These are phyloP conservation scores for Trifolium pratense DNA, from an alignment of 306 rosid species.

Conservation along the genomic window DNA sequence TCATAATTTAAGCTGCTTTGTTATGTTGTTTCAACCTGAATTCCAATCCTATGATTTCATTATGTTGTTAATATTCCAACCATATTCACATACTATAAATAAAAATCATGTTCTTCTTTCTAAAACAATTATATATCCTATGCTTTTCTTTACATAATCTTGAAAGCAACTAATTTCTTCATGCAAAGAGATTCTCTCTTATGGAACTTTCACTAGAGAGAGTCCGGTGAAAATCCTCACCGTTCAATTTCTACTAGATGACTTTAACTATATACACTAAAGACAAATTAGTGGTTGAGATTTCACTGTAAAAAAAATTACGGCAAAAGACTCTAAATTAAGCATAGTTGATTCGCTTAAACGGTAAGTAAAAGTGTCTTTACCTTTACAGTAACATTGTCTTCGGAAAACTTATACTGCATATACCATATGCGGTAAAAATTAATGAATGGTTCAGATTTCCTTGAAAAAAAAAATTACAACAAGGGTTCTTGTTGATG, in stretches of 20 bases:
- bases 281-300: neutral
- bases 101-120: neutral
- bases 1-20: neutral
- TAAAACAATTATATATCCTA: neutral
- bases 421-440: neutral
- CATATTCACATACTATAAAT: neutral
- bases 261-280: neutral
- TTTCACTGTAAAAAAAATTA: neutral
- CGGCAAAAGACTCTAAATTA: too few species aligned
- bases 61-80: neutral
- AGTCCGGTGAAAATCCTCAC: neutral
- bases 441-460: neutral
- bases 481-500: neutral
- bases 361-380: neutral
- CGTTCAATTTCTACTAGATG: neutral
- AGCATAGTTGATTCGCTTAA: neutral
- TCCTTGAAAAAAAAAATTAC: too few species aligned
- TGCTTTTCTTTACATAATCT: too few species aligned
- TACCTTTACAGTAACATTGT: too few species aligned
- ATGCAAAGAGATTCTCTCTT: neutral
- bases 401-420: too few species aligned
- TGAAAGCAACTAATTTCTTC: neutral
- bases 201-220: neutral
- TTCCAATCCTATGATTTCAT: neutral
- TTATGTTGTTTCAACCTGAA: neutral